Conservation (phyloP, 305 asterid species). For the Fraxinus sp. region DNA sequence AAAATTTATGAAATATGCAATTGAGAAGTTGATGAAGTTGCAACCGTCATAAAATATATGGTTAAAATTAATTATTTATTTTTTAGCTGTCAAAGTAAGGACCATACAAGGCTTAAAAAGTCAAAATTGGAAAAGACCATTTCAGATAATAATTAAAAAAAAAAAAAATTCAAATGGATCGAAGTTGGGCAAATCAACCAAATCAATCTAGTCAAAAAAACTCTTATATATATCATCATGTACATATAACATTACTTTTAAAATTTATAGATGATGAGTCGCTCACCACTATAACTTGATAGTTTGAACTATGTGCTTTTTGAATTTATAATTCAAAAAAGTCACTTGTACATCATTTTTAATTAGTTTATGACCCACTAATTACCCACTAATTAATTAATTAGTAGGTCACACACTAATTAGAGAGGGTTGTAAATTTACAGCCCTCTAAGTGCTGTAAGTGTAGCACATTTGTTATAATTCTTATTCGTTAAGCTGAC, state of each 20-base stretch:
- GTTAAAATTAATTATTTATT: too few species aligned
- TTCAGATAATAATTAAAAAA: background rate
- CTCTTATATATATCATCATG: too few species aligned
- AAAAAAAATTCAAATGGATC: background rate
- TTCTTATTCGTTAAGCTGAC: background rate
- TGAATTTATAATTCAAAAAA: background rate
- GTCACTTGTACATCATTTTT: too few species aligned
- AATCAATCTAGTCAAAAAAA: background rate
- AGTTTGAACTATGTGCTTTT: background rate
- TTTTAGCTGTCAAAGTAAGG: background rate
- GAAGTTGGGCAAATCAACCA: background rate
- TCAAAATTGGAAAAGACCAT: background rate
- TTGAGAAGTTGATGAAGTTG: background rate
- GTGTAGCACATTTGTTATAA: background rate
- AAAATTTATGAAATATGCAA: background rate
- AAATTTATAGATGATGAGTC: background rate
- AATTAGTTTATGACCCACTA: too few species aligned
- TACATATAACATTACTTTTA: too few species aligned
- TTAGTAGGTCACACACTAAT: too few species aligned
- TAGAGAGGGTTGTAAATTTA: too few species aligned
- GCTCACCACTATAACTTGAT: background rate
- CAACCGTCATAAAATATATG: background rate
- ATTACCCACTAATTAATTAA: too few species aligned
- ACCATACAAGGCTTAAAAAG: background rate
- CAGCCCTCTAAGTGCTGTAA: too few species aligned